Evolutionary conservation across 345 rosid species (phyloP), one percentile per base, ranked within the genome.

Genomic region (Bruguiera parviflora): DNA sequence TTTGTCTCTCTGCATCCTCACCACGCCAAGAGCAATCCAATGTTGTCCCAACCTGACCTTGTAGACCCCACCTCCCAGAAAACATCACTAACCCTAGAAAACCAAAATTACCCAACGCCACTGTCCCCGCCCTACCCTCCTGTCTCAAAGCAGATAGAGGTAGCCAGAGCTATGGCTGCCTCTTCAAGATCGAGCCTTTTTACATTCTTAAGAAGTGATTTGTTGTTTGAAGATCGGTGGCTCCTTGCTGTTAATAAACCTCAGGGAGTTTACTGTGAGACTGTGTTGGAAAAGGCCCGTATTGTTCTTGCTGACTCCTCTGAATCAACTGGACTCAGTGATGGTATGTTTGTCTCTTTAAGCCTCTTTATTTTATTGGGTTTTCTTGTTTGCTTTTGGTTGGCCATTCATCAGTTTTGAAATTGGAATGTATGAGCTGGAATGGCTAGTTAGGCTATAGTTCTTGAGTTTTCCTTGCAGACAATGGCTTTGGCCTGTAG

Each of bases 211-310:
- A 66, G 75, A 69, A 67, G 71, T 46, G 71, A 83, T 75, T 58
- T 92, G 5, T 59, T 91, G 24, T 89, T 81, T 78, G 96, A 94
- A 82, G 97, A 94, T 71, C 87, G 92, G 62, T 88, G 90, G 88
- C 83, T 94, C 39, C 56, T 94, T 72, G 96, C 86, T 15, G 88
- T 89, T 6, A 85, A 91, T 64, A 91, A 94, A 73, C 98, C 97
- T 21, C 79, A 70, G 64, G 97, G 97, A 5, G 58, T 93, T 61
- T 91, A 93, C 80, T 93, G 97, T 61, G 98, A 93, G 76, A 43
- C 77, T 69, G 76, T 89, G 67, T 75, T 93, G 61, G 86, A 80
- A 33, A 82, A 93, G 28, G 83, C 73, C 66, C 87, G 89, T 55
- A 53, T 33, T 68, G 20, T 88, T 67, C 65, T 84, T 6, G 77